Base-by-base conservation (phyloP, 202 grass and related monocot genomes). In the Miscanthus sacchariflorus region DNA sequence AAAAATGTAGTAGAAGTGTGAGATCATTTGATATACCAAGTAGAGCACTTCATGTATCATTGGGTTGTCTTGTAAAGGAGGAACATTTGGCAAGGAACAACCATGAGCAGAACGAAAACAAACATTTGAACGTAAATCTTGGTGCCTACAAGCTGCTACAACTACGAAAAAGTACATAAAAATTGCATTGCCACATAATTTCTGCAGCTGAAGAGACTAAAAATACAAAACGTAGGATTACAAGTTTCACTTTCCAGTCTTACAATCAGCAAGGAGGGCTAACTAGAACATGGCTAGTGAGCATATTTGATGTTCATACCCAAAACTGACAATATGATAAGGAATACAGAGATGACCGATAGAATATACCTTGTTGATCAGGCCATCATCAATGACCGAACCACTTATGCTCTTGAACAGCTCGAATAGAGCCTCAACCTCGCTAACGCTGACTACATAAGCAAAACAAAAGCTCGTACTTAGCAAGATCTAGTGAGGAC, bases 321-420 rank as follows among this genome's bases (percentile, higher is more conserved):
- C 19, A 10, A 54, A 64, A 63, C 14, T 45, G 13, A 61, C 14
- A 2, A 78, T 15, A 83, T 9, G 70, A 30, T 15, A 64, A 45
- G 59, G 9, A 54, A 77, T 38, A 35, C 38, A 70, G 40, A 42
- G 65, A 59, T 46, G 14, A 24, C 12, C 52, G 52, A 7, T 17
- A 74, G 44, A 81, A 21, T 1, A 80, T 80, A 99, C 97, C 97
- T 99, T 99, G 79, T 93, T 99, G 87, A 99, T 99, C 52, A 99
- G 75, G 61, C 97, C 97, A 74, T 99, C 97, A 70, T 99, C 93
- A 24, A 96, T 94, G 30, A 96, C 89, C 0, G 97, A 95, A 83
- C 92, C 83, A 42, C 97, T 99, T 66, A 99, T 99, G 88, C 93
- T 94, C 90, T 99, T 99, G 91, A 96, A 99, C 83, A 99, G 81